Evolutionary conservation across 192 early-diverging fungal species (phyloP), one percentile per base, ranked within the genome.

Genomic region (Helicostylum pulchrum): DNA sequence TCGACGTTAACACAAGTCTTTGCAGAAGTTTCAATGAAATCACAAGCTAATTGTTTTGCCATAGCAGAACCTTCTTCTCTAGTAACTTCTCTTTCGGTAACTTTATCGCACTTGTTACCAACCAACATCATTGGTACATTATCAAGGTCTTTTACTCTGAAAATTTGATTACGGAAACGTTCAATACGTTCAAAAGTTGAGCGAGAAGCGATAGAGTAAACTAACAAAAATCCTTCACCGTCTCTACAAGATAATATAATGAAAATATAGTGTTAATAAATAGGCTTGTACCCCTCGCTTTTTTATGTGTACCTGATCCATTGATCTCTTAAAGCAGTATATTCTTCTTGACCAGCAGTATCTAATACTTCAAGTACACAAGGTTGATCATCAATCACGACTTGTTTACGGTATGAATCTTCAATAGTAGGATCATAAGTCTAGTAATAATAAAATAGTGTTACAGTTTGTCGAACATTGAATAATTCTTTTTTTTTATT

Each of bases 351-450:
- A 39, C 94, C 96, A 43, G 96, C 96, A 45, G 94, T 97, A 81
- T 97, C 96, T 44, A 98, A 81, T 71, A 98, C 91, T 77, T 98
- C 95, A 19, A 98, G 76, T 72, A 97, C 93, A 77, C 95, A 98
- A 67, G 93, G 92, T 74, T 95, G 87, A 45, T 91, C 93, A 74
- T 98, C 96, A 55, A 98, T 92, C 53, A 95, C 94, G 10, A 97
- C 94, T 78, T 97, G 94, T 82, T 94, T 95, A 64, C 94, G 83
- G 76, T 97, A 98, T 23, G 92, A 95, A 77, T 96, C 96, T 77
- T 98, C 96, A 61, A 96, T 98, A 12, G 96, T 98, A 55, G 96
- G 96, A 80, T 97, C 94, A 69, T 97, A 98, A 62, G 92, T 97
- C 83, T 89, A 39, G 7, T 53, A 12, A 44, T 23, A 53, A 26